phyloP scores from a whole-genome alignment of 192 early-diverging fungal species.

The Gryganskiella cystojenkinii region DNA sequence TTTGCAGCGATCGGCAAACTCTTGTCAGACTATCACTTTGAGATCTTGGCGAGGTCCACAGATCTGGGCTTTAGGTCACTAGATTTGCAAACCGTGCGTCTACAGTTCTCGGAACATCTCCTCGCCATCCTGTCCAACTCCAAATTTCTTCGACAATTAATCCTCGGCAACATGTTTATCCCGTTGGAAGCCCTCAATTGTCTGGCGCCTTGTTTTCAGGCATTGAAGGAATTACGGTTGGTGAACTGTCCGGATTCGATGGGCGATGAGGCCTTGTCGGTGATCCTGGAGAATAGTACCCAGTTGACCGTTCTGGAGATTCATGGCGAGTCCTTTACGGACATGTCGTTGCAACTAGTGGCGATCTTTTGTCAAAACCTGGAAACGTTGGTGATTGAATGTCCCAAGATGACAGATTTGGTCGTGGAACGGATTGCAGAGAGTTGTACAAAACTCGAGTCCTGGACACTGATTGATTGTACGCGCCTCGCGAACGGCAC shows the following conservation, averaged over 20 bases:
- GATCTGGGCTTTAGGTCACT: constrained; percentile 35
- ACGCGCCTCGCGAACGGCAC: constrained; percentile 1
- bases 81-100: constrained; percentile 18
- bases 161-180: constrained; percentile 9
- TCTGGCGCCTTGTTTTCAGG: constrained; percentile 25
- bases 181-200: constrained; percentile 12
- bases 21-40: constrained; percentile 25
- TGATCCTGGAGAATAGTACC: constrained; percentile 14
- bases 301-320: constrained; percentile 28
- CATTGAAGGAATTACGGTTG: constrained; percentile 14
- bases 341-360: constrained; percentile 30
- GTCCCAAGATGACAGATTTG: constrained; percentile 18
- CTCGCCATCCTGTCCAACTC: constrained; percentile 35
- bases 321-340: constrained; percentile 39
- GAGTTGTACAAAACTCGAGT: constrained; percentile 12
- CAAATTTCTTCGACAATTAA: constrained; percentile 8
- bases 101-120: constrained; percentile 36
- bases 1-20: constrained; percentile 5
- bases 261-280: constrained; percentile 10
- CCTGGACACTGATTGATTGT: constrained; percentile 37
- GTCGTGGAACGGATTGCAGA: constrained; percentile 19
- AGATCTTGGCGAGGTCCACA: constrained; percentile 43
- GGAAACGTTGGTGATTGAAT: constrained; percentile 21
- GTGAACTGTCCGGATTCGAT: constrained; percentile 28
- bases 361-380: constrained; percentile 22